Percentiles rank a stretch among this genome's conserved stretches.
Evolutionary conservation across 1,284 basidiomycete species (phyloP).

Genomic region (Rhodotorula sp.): DNA sequence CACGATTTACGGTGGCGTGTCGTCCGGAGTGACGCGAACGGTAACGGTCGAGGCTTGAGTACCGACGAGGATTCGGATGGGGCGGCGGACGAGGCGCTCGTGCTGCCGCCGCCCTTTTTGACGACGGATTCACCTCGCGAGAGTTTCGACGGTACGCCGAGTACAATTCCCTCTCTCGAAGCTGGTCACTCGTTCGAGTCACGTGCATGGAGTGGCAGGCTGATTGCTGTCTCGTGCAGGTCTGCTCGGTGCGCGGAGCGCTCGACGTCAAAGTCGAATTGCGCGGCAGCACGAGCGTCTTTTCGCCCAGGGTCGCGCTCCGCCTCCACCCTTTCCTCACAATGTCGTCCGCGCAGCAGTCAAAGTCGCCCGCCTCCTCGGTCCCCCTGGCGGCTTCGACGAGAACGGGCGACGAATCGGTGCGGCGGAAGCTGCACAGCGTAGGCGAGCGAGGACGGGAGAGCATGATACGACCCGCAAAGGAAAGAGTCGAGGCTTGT

Average conservation of each 20-base stretch:
- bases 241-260: constrained; percentile 18
- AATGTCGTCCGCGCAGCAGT: constrained; percentile 9
- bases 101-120: constrained; percentile 29
- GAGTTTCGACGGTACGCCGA: constrained; percentile 22
- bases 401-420: not conserved
- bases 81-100: constrained; percentile 9
- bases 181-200: no score
- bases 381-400: constrained; percentile 31
- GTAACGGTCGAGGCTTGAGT: no score
- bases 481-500: not conserved
- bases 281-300: constrained; percentile 7
- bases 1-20: not conserved
- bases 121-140: constrained; percentile 6
- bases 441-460: not conserved
- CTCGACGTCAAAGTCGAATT: not conserved
- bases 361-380: constrained; percentile 27
- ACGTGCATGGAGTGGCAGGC: not conserved
- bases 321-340: constrained; percentile 30
- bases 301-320: constrained; percentile 23
- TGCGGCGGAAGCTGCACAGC: not conserved
- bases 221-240: constrained; percentile 6
- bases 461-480: not conserved
- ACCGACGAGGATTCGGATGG: not conserved
- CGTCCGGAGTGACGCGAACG: not conserved
- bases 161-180: no score